phyloP scores from a whole-genome alignment of 2,329 filamentous ascomycete genomes.

The Hymenoscyphus scutula region DNA sequence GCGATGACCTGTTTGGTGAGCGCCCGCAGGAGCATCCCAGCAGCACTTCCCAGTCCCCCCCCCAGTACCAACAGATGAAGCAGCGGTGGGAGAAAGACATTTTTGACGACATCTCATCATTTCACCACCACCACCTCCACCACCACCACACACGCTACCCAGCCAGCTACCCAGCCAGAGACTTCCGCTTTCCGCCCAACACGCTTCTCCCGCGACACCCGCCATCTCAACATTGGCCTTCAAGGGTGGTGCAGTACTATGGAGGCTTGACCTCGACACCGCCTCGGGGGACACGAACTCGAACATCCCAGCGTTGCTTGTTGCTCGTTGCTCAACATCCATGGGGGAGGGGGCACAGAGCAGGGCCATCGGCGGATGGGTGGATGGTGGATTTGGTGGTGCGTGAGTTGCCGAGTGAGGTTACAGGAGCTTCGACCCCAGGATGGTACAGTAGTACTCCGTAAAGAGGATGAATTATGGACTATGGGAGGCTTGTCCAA shows the following conservation, averaged over 20 bases:
- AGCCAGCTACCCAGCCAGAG: no score
- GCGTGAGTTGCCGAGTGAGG: no score
- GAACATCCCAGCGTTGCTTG: neutral
- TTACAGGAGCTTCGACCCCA: neutral
- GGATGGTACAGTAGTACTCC: no score
- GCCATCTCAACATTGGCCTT: no score
- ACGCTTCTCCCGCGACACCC: conserved; percentile 8
- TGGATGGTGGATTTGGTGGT: neutral
- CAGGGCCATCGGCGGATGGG: no score
- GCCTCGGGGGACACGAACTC: neutral
- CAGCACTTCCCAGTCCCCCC: no score
- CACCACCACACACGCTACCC: no score
- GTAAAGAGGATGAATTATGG: no score
- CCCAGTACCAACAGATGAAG: neutral
- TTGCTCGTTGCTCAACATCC: neutral
- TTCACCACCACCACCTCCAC: no score
- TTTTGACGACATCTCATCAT: neutral
- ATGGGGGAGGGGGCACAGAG: neutral
- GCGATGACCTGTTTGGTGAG: neutral
- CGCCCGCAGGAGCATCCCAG: neutral
- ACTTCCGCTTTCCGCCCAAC: no score
- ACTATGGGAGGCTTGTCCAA: no score
- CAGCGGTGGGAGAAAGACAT: neutral
- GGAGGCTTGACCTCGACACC: neutral
- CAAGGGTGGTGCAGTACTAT: neutral